Base-by-base conservation (phyloP, 208 protist species). In the Acanthamoeba polyphaga region DNA sequence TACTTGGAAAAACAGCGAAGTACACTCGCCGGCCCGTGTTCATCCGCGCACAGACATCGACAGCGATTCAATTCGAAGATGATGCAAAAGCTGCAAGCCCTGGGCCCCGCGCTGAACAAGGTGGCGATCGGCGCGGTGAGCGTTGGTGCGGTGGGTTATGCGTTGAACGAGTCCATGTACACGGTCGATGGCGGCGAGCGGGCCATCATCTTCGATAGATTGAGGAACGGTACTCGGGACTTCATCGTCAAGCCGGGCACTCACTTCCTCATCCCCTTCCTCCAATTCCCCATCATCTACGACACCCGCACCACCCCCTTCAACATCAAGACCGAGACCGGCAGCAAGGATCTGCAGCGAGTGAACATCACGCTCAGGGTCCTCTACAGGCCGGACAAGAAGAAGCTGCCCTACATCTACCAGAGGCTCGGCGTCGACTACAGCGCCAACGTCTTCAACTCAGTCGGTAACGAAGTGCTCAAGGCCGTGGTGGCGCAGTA, bases 321-420 rank as follows among this genome's bases (percentile, higher is more conserved):
- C 90, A 94, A 82, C 90, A 94, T 94, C 46, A 55, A 53, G 51
- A 94, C 90, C 27, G 68, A 82, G 46, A 94, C 90, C 9, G 66
- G 66, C 10, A 84, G 66, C 66, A 94, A 94, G 34, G 99, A 99
- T 97, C 95, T 99, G 84, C 99, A 99, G 96, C 99, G 98, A 46
- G 99, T 99, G 10, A 99, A 99, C 97, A 98, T 99, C 96, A 98
- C 98, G 7, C 98, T 99, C 19, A 98, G 99, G 96, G 98, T 99
- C 46, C 98, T 99, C 29, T 99, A 98, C 96, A 97, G 98, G 70
- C 99, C 99, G 22, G 98, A 98, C 94, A 95, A 98, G 9, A 96
- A 98, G 55, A 96, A 98, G 80, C 97, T 99, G 46, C 98, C 98
- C 76, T 96, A 98, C 92, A 98, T 99, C 74, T 99, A 99, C 95